These are phyloP conservation scores for Cutaneotrichosporon mucoides DNA, from an alignment of 1,284 basidiomycete genomes.

Conservation along the genomic window DNA sequence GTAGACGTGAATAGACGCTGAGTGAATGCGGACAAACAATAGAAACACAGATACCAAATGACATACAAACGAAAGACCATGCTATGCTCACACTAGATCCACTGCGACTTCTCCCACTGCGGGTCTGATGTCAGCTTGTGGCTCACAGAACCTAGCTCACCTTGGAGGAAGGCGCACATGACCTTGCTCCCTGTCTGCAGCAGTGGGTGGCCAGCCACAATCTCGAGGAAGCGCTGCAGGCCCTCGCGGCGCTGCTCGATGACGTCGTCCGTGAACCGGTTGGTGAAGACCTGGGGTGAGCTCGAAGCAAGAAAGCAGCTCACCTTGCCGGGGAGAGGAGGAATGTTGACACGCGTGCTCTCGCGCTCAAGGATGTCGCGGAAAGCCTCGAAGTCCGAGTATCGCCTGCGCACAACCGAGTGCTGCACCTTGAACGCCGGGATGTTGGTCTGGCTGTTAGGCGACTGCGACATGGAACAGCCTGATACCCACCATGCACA, in stretches of 20 bases:
- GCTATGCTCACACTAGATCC: constrained; percentile 29
- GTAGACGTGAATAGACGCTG: no score
- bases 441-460: constrained; percentile 76
- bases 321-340: constrained; percentile 85
- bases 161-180: constrained; percentile 88
- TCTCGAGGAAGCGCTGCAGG: constrained; percentile 88
- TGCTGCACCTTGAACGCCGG: constrained; percentile 97
- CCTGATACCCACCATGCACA: constrained; percentile 71
- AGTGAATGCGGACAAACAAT: no score
- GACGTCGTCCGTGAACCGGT: constrained; percentile 95
- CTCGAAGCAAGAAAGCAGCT: constrained; percentile 4
- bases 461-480: no score
- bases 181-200: constrained; percentile 98
- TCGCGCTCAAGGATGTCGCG: constrained; percentile 96
- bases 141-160: constrained; percentile 32
- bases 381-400: constrained; percentile 99
- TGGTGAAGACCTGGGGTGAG: constrained; percentile 66
- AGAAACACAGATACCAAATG: constrained; percentile 1
- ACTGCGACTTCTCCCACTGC: constrained; percentile 46
- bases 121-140: constrained; percentile 31
- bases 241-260: constrained; percentile 91
- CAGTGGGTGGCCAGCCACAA: constrained; percentile 95
- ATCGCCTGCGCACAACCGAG: constrained; percentile 88
- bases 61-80: constrained; percentile 13
- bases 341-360: constrained; percentile 94